Conservation (phyloP, 2,329 filamentous ascomycete genomes). For the Apiospora pterosperma region DNA sequence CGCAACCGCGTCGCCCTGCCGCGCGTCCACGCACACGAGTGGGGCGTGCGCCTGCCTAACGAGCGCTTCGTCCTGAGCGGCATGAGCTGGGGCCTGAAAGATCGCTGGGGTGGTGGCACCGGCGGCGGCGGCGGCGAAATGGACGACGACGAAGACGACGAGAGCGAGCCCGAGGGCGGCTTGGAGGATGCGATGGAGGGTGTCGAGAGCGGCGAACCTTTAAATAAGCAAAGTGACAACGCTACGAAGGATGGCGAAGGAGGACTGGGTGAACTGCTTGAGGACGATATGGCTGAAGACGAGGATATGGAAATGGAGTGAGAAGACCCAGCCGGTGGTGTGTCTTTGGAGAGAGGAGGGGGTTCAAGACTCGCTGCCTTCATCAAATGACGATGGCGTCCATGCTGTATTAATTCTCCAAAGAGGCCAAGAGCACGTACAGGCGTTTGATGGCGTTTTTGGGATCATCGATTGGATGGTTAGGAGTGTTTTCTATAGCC, state of each 20-base stretch:
- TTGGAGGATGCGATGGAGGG: conserved; percentile 54
- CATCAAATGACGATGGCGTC: neutral
- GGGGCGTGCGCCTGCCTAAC: conserved; percentile 63
- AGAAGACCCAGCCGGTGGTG: conserved; percentile 4
- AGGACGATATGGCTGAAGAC: conserved; percentile 48
- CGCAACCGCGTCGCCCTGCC: conserved; percentile 66
- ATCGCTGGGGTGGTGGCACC: conserved; percentile 54
- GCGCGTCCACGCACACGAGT: conserved; percentile 60
- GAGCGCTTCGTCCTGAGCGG: conserved; percentile 68
- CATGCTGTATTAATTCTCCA: neutral
- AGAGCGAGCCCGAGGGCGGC: conserved; percentile 41
- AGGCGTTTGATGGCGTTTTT: conserved; percentile 4
- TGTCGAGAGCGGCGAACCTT: conserved; percentile 34
- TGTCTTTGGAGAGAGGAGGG: neutral
- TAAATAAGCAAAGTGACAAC: conserved; percentile 32
- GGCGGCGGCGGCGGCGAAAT: conserved; percentile 32
- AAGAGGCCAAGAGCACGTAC: neutral
- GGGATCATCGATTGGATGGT: neutral
- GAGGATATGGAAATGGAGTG: conserved; percentile 50
- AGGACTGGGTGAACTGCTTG: conserved; percentile 53
- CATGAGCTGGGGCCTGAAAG: conserved; percentile 60
- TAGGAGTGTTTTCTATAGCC: neutral
- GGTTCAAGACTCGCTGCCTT: neutral
- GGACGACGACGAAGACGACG: conserved; percentile 36
- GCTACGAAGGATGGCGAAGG: conserved; percentile 45